phyloP scores from a whole-genome alignment of 2,329 filamentous ascomycete species.

The Stagonosporopsis chrysanthemi region DNA sequence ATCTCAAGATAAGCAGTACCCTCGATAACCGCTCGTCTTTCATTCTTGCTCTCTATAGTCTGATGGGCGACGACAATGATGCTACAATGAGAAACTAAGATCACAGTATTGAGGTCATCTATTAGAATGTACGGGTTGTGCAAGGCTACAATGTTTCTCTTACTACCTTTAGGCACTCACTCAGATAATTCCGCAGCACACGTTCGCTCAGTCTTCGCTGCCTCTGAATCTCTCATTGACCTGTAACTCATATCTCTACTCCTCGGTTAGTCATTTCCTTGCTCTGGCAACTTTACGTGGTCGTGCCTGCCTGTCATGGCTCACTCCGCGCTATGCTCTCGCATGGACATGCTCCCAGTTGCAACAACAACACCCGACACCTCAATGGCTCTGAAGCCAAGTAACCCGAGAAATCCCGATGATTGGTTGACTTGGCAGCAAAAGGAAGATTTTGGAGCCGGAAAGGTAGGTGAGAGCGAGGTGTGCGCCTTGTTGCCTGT shows the following conservation, averaged over 20 bases:
- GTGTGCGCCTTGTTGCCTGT: not conserved
- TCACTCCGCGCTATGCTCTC: slow-evolving; percentile 10
- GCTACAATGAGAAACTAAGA: too few relatives aligned
- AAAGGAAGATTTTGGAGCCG: slow-evolving; percentile 16
- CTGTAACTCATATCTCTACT: not conserved
- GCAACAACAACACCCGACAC: not conserved
- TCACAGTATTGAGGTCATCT: too few relatives aligned
- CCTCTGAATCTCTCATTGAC: not conserved
- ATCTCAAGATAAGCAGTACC: too few relatives aligned
- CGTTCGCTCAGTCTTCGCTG: not conserved
- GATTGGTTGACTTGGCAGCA: slow-evolving; percentile 34
- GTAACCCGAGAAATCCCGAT: not conserved
- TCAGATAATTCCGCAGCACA: not conserved
- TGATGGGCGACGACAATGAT: too few relatives aligned
- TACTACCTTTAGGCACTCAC: not conserved
- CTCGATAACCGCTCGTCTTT: too few relatives aligned
- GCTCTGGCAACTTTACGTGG: not conserved
- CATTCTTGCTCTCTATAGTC: too few relatives aligned
- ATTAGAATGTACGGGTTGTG: too few relatives aligned
- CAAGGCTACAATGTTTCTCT: not conserved
- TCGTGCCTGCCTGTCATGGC: slow-evolving; percentile 9
- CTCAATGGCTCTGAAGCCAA: not conserved
- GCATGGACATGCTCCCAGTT: not conserved
- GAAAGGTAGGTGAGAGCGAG: slow-evolving; percentile 25
- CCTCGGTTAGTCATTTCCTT: not conserved